A percentile compares a stretch with the other conserved stretches of the same genome.
These are phyloP conservation scores for Suillus americanus DNA, from an alignment of 768 basidiomycete genomes.

Conservation along the genomic window DNA sequence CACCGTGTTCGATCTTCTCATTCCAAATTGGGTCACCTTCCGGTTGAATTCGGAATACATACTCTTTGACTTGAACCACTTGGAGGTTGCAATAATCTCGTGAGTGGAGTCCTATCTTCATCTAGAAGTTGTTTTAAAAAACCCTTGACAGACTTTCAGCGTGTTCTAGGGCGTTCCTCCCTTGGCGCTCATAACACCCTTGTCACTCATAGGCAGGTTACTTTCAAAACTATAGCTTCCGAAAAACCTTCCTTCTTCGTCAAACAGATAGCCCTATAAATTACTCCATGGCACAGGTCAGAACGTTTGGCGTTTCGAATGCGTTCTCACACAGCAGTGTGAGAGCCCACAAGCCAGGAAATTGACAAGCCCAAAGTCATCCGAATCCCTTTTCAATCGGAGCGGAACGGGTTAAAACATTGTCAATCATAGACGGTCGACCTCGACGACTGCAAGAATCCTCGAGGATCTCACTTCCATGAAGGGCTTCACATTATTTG, in stretches of 20 bases:
- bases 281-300: not conserved
- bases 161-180: not conserved
- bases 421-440: not conserved
- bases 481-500: not conserved
- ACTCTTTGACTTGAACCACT: no score
- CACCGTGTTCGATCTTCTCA: slow-evolving; percentile 3
- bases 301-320: not conserved
- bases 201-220: no score
- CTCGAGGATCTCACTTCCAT: not conserved
- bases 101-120: no score
- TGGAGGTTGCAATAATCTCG: no score
- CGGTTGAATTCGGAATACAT: slow-evolving; percentile 3
- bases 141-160: no score
- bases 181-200: no score
- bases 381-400: not conserved
- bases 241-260: no score
- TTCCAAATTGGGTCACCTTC: not conserved
- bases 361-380: no score
- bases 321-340: not conserved
- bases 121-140: no score
- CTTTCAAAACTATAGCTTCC: no score
- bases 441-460: not conserved
- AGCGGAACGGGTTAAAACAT: not conserved
- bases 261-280: no score
- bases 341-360: not conserved